These are phyloP conservation scores for Orbilia blumenaviensis DNA, from an alignment of 2,329 filamentous ascomycete genomes.

Conservation along the genomic window DNA sequence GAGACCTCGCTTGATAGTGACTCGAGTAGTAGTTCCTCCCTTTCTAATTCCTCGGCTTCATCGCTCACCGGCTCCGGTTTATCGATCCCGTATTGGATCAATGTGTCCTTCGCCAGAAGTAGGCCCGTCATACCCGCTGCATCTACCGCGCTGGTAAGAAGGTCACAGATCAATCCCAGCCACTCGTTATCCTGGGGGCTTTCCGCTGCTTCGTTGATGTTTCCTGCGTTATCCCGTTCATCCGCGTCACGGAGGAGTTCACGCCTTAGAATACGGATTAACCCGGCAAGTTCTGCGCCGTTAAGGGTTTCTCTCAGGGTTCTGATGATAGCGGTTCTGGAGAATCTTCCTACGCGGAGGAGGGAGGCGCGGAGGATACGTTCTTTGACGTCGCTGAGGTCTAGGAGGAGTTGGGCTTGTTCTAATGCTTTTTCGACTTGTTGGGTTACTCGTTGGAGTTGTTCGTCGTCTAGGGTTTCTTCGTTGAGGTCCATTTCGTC, in stretches of 20 bases:
- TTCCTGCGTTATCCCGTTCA: conserved; percentile 24
- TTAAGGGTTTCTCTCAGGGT: conserved; percentile 40
- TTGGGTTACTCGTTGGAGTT: conserved; percentile 48
- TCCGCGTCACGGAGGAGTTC: conserved; percentile 45
- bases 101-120: conserved; percentile 44
- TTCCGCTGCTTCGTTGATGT: conserved; percentile 15
- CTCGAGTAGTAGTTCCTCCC: conserved; percentile 45
- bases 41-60: conserved; percentile 36
- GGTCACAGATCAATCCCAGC: conserved; percentile 50
- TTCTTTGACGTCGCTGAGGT: conserved; percentile 49
- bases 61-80: conserved; percentile 11
- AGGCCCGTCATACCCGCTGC: conserved; percentile 52
- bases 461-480: conserved; percentile 48
- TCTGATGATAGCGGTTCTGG: conserved; percentile 39
- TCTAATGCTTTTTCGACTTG: conserved; percentile 49
- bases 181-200: conserved; percentile 47
- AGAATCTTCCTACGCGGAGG: conserved; percentile 43
- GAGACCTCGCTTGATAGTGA: conserved; percentile 49
- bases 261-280: conserved; percentile 44
- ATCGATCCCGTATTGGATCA: conserved; percentile 38
- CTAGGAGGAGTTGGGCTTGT: conserved; percentile 40
- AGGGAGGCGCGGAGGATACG: conserved; percentile 43
- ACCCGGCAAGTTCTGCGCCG: conserved; percentile 45
- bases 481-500: conserved; percentile 53
- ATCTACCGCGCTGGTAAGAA: conserved; percentile 46